Evolutionary conservation across 2,329 filamentous ascomycete genomes (phyloP).

Genomic region (Clarireedia hainanense): DNA sequence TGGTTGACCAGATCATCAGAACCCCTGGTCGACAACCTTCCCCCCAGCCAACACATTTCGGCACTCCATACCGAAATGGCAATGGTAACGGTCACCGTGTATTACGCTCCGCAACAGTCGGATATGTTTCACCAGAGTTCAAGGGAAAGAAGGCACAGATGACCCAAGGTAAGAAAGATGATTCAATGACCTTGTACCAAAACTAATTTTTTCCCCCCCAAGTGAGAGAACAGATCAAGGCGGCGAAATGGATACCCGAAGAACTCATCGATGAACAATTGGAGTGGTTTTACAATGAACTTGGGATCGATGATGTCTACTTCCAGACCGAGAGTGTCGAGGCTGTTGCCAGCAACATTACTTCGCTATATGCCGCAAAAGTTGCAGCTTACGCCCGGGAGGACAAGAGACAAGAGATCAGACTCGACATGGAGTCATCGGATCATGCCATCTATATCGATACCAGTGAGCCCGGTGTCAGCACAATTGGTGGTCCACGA

Average conservation of each 20-base stretch:
- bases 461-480: constrained; percentile 83
- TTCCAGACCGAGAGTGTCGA: constrained; percentile 84
- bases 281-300: constrained; percentile 93
- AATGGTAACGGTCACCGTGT: constrained; percentile 57
- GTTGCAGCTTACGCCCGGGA: constrained; percentile 87
- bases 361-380: constrained; percentile 94
- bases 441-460: constrained; percentile 99
- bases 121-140: constrained; percentile 92
- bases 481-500: constrained; percentile 67
- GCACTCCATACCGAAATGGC: constrained; percentile 53
- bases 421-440: constrained; percentile 85
- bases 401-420: constrained; percentile 90
- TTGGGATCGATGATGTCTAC: constrained; percentile 98
- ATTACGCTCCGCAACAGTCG: constrained; percentile 80
- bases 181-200: not conserved
- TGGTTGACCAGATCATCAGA: constrained; percentile 23
- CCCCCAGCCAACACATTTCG: constrained; percentile 81
- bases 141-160: constrained; percentile 78
- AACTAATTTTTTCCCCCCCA: constrained; percentile 9
- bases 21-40: constrained; percentile 47
- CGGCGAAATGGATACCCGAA: constrained; percentile 69
- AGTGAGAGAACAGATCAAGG: constrained; percentile 66
- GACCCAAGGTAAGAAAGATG: constrained; percentile 21
- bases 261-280: constrained; percentile 80
- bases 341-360: constrained; percentile 88